These are phyloP conservation scores for Paecilomyces sp. DNA, from an alignment of 2,329 filamentous ascomycete species.

Conservation along the genomic window DNA sequence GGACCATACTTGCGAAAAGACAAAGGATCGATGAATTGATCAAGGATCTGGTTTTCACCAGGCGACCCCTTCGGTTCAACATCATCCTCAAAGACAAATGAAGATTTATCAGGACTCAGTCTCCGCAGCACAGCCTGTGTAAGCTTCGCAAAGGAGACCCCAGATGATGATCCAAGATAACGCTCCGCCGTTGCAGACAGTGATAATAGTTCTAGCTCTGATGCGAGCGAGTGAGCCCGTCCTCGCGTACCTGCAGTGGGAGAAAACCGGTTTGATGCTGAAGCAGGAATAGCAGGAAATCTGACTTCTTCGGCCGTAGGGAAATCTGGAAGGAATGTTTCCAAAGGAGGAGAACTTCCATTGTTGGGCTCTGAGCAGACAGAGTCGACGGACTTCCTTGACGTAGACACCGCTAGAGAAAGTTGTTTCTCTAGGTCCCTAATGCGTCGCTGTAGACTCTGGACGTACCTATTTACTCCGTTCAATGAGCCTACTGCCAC, in stretches of 20 bases:
- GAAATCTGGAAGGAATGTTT: neutral
- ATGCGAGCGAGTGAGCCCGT: conserved; percentile 19
- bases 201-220: conserved; percentile 32
- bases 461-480: conserved; percentile 24
- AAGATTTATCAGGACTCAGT: conserved; percentile 35
- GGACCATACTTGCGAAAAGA: neutral
- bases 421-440: conserved; percentile 13
- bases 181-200: conserved; percentile 40
- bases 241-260: neutral
- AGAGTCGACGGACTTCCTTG: neutral
- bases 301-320: neutral
- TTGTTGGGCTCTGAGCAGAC: neutral
- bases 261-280: conserved; percentile 8
- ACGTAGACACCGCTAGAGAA: neutral
- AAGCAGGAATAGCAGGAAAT: neutral
- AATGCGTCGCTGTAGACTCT: conserved; percentile 22
- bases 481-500: neutral
- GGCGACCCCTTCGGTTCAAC: conserved; percentile 5
- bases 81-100: conserved; percentile 31
- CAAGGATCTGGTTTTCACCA: conserved; percentile 6
- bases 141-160: conserved; percentile 38
- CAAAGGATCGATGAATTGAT: conserved; percentile 6
- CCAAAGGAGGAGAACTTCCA: neutral
- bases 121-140: conserved; percentile 37
- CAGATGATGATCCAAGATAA: conserved; percentile 39